phyloP scores from a whole-genome alignment of 192 early-diverging fungal species.

The Backusella macrospora region DNA sequence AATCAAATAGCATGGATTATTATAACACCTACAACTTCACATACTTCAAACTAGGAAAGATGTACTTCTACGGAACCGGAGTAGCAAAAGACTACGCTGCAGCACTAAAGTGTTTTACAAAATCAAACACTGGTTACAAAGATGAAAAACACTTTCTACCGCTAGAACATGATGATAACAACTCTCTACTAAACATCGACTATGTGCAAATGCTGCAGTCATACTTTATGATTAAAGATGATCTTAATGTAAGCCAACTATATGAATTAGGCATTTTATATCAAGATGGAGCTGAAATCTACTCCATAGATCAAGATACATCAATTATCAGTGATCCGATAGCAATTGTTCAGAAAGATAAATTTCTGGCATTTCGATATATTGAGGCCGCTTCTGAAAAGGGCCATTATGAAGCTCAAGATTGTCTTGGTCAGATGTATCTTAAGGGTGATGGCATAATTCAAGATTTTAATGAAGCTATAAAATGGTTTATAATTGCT shows the following conservation, averaged over 20 bases:
- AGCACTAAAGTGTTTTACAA: not conserved
- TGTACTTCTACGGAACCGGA: not conserved
- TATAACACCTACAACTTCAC: not conserved
- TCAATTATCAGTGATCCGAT: no score
- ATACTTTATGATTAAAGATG: not conserved
- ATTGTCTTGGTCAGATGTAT: no score
- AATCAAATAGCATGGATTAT: not conserved
- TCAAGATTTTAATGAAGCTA: no score
- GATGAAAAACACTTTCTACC: not conserved
- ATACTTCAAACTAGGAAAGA: not conserved
- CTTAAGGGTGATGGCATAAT: no score
- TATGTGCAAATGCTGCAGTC: not conserved
- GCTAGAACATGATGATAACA: not conserved
- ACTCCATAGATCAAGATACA: no score
- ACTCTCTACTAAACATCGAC: not conserved
- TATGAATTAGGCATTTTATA: no score
- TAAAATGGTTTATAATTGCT: no score
- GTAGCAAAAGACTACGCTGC: not conserved
- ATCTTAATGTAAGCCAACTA: not conserved
- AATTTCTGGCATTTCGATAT: no score
- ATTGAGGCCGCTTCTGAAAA: no score
- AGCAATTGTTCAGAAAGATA: no score
- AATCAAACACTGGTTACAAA: not conserved
- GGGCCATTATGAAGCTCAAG: no score
- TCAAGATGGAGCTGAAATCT: no score